These are phyloP conservation scores for Solioccasus polychromus DNA, from an alignment of 768 basidiomycete genomes.

Conservation along the genomic window DNA sequence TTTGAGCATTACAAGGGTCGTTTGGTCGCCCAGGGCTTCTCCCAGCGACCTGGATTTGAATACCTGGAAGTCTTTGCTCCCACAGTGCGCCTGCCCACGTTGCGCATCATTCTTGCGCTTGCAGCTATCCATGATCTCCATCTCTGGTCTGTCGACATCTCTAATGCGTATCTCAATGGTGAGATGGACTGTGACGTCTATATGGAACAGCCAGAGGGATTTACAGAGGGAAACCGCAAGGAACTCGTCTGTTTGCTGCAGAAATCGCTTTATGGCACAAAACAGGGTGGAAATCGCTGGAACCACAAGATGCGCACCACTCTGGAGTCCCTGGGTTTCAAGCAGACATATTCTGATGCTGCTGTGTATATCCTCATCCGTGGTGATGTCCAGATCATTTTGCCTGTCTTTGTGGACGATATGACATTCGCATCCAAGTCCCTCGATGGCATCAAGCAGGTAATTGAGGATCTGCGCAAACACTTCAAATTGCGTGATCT, in stretches of 20 bases:
- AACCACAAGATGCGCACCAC: slow-evolving; percentile 19
- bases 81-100: slow-evolving; percentile 16
- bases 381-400: too few species aligned
- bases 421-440: slow-evolving; percentile 17
- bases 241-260: not conserved
- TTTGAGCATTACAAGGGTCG: slow-evolving; percentile 37
- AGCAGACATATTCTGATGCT: too few species aligned
- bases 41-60: slow-evolving; percentile 32
- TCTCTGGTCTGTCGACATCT: slow-evolving; percentile 5
- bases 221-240: not conserved
- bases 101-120: slow-evolving; percentile 21
- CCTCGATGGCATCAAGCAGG: slow-evolving; percentile 3
- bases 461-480: not conserved
- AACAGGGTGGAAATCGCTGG: slow-evolving; percentile 15
- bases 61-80: slow-evolving; percentile 35
- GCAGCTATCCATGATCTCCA: slow-evolving; percentile 28
- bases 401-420: too few species aligned
- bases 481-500: slow-evolving; percentile 12
- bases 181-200: not conserved
- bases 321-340: too few species aligned
- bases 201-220: not conserved
- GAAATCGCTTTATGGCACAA: slow-evolving; percentile 35
- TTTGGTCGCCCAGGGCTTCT: slow-evolving; percentile 36
- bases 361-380: too few species aligned
- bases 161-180: not conserved